Evolutionary conservation across 257 asterid species (phyloP), one percentile per base, ranked within the genome.

Genomic region (Salvia splendens): DNA sequence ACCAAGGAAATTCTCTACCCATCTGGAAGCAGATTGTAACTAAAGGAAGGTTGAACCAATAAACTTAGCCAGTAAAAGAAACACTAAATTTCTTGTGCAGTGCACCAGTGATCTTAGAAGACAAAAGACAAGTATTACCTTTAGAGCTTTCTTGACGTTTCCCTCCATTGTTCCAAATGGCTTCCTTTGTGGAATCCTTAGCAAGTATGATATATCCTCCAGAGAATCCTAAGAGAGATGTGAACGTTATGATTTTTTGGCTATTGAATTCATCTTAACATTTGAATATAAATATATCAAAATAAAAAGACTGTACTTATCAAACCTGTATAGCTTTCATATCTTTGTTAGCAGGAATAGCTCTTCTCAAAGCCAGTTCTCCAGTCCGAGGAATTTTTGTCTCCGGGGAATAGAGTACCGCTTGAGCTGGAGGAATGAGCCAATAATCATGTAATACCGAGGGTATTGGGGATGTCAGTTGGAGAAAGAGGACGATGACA

Each of bases 81-180:
- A 41, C 4, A 46, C n/a, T 15, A 36, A 50, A 61, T 49, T 8
- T 61, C 40, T 17, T 15, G 15, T 11, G 47, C 17, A 17, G 17
- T 55, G 42, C 67, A 66, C 30, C 43, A 15, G 15, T 28, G 47
- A 63, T 32, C 32, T 15, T 14, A 61, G 70, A 52, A 65, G 70
- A 62, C 17, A 32, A 64, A 38, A 36, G 45, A 46, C 43, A 28
- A 57, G 72, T 49, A 46, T 49, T 81, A 89, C 98, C 98, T 93
- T 87, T 28, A 93, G 79, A 51, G 99, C 95, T 84, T 84, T 90
- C 81, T 86, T 86, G 79, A 90, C 96, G 81, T 90, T 88, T 43
- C 96, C 96, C 86, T 90, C 99, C 99, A 93, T 93, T 0, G 99
- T 90, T 64, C 97, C 99, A 75, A 72, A 93, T 73, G 97, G 99